phyloP scores from a whole-genome alignment of 2,329 filamentous ascomycete species.

The Teratosphaeriaceae sp. region DNA sequence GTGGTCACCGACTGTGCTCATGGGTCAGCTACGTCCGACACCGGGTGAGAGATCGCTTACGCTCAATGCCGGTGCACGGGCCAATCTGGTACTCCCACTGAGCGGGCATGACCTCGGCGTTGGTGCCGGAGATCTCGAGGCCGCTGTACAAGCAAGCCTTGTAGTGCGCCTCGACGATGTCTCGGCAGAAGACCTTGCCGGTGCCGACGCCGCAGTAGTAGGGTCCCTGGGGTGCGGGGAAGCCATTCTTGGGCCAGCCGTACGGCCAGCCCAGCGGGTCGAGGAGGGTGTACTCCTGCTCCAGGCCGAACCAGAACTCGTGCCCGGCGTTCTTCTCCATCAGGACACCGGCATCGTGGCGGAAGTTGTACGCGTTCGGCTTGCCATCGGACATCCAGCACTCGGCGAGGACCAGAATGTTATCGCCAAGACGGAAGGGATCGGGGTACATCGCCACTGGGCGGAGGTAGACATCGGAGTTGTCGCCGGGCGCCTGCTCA shows the following conservation, averaged over 20 bases:
- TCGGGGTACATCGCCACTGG: slow-evolving; percentile 85
- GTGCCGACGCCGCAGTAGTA: slow-evolving; percentile 99
- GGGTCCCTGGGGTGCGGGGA: slow-evolving; percentile 85
- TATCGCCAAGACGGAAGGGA: slow-evolving; percentile 81
- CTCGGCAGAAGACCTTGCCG: slow-evolving; percentile 95
- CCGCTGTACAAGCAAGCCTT: slow-evolving; percentile 82
- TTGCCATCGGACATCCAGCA: slow-evolving; percentile 91
- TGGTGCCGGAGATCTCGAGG: slow-evolving; percentile 94
- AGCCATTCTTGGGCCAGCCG: slow-evolving; percentile 83
- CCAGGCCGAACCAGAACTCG: slow-evolving; percentile 94
- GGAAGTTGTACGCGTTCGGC: slow-evolving; percentile 98
- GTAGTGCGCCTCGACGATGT: slow-evolving; percentile 95
- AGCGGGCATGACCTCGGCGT: slow-evolving; percentile 96
- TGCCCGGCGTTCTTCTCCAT: slow-evolving; percentile 81
- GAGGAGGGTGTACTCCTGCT: slow-evolving; percentile 95
- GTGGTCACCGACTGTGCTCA: slow-evolving; percentile 68
- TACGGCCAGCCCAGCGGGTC: slow-evolving; percentile 82
- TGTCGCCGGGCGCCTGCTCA: slow-evolving; percentile 83
- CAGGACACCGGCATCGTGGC: slow-evolving; percentile 81
- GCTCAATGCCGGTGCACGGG: slow-evolving; percentile 77
- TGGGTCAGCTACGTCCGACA: neutral
- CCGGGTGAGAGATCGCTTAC: neutral
- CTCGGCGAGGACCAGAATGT: slow-evolving; percentile 90
- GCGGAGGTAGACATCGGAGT: slow-evolving; percentile 96
- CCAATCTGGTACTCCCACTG: slow-evolving; percentile 99